phyloP scores from a whole-genome alignment of 2,329 filamentous ascomycete genomes.

The Fonsecaea multimorphosa region DNA sequence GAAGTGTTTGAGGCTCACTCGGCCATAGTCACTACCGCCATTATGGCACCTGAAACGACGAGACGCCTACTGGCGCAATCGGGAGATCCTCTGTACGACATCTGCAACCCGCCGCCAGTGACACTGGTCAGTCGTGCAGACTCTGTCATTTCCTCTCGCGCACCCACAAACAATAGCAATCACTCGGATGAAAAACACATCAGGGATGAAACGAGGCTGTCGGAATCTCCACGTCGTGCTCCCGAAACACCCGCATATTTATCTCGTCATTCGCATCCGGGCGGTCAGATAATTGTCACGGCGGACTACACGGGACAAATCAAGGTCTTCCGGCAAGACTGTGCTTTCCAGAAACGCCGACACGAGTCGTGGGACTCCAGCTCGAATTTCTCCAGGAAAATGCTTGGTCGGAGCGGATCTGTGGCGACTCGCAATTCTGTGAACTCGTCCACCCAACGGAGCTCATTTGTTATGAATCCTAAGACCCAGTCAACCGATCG shows the following conservation, averaged over 20 bases:
- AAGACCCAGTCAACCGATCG: slow-evolving; percentile 68
- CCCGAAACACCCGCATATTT: slow-evolving; percentile 79
- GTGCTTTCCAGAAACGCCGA: slow-evolving; percentile 78
- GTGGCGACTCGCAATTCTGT: slow-evolving; percentile 61
- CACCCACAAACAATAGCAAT: slow-evolving; percentile 50
- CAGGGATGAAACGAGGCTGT: slow-evolving; percentile 30
- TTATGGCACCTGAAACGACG: slow-evolving; percentile 81
- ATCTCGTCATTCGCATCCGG: slow-evolving; percentile 73
- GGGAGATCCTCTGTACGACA: slow-evolving; percentile 90
- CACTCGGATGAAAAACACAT: slow-evolving; percentile 42
- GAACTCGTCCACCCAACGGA: slow-evolving; percentile 50
- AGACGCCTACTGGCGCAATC: slow-evolving; percentile 78
- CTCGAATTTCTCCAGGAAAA: slow-evolving; percentile 75
- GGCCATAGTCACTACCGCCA: slow-evolving; percentile 84
- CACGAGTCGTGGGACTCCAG: slow-evolving; percentile 78
- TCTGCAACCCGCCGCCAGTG: slow-evolving; percentile 93
- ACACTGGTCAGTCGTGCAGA: slow-evolving; percentile 78
- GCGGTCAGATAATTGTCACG: slow-evolving; percentile 90
- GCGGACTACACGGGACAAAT: slow-evolving; percentile 87
- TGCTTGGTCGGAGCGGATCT: slow-evolving; percentile 63
- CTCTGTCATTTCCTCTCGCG: slow-evolving; percentile 58
- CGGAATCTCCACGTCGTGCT: slow-evolving; percentile 50
- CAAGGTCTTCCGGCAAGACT: slow-evolving; percentile 95
- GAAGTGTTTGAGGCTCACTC: slow-evolving; percentile 92
- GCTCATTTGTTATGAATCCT: slow-evolving; percentile 41